Conservation (phyloP, 345 rosid species). For the Geranium rotundifolium region DNA sequence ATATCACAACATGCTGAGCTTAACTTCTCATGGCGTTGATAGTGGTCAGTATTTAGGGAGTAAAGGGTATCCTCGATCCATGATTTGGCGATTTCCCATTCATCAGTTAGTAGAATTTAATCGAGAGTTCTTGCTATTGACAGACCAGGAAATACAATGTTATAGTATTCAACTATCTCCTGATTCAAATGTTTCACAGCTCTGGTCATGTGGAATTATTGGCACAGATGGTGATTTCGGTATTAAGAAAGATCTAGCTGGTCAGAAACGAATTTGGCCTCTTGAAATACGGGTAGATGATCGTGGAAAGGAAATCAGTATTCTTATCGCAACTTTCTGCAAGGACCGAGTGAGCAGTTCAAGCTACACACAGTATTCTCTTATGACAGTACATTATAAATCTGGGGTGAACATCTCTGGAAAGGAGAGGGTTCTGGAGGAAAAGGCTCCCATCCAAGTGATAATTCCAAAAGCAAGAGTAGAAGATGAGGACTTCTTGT, state of each 20-base stretch:
- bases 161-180: conserved; percentile 31
- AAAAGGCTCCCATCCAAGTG: conserved; percentile 79
- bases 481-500: conserved; percentile 77
- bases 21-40: conserved; percentile 28
- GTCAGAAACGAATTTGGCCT: conserved; percentile 93
- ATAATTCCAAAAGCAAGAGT: conserved; percentile 96
- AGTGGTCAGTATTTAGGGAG: conserved; percentile 19
- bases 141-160: conserved; percentile 71
- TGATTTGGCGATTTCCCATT: conserved; percentile 43
- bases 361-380: conserved; percentile 87
- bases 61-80: conserved; percentile 76
- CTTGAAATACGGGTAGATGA: conserved; percentile 75
- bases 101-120: conserved; percentile 26
- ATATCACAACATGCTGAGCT: conserved; percentile 19
- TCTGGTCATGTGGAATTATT: conserved; percentile 77
- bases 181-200: conserved; percentile 36
- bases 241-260: conserved; percentile 80
- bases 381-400: conserved; percentile 70
- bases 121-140: conserved; percentile 53
- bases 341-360: conserved; percentile 86
- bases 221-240: conserved; percentile 69
- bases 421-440: conserved; percentile 61
- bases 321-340: conserved; percentile 88
- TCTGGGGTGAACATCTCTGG: conserved; percentile 27
- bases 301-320: conserved; percentile 57